phyloP scores from a whole-genome alignment of 2,329 filamentous ascomycete genomes.

The Trichoderma koningiopsis region DNA sequence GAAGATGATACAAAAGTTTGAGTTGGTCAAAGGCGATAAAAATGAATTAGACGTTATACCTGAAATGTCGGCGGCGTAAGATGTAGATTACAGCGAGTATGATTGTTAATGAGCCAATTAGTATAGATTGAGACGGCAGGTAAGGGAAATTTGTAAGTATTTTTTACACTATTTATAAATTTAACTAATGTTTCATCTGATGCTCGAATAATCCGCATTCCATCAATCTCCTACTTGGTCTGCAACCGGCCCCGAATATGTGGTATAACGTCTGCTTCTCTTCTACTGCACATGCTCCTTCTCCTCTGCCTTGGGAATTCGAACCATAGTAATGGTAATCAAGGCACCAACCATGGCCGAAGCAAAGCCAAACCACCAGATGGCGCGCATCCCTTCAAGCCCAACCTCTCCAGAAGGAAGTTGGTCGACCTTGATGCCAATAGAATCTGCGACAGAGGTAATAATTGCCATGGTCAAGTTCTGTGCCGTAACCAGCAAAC shows the following conservation, averaged over 20 bases:
- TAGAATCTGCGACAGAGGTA: constrained; percentile 4
- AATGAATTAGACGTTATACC: not conserved
- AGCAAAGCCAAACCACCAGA: constrained; percentile 19
- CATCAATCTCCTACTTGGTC: not conserved
- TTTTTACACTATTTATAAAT: too few species aligned
- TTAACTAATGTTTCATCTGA: not conserved
- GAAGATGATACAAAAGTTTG: not conserved
- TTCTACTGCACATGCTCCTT: constrained; percentile 4
- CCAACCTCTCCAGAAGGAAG: constrained; percentile 9
- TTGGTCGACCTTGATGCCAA: constrained; percentile 1
- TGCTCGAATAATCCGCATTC: not conserved
- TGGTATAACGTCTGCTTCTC: not conserved
- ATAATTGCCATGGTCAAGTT: constrained; percentile 10
- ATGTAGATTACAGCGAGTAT: not conserved
- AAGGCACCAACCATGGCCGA: not conserved
- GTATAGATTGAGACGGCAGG: not conserved
- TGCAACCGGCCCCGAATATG: not conserved
- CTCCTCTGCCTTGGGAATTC: constrained; percentile 18
- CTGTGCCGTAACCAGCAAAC: constrained; percentile 6
- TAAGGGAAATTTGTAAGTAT: not conserved
- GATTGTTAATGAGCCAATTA: not conserved
- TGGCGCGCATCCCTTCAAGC: not conserved
- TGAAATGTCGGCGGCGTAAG: not conserved
- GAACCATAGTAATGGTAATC: not conserved
- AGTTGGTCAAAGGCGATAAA: not conserved